Conservation (phyloP, 2,329 filamentous ascomycete genomes). For the Colletotrichum destructivum region DNA sequence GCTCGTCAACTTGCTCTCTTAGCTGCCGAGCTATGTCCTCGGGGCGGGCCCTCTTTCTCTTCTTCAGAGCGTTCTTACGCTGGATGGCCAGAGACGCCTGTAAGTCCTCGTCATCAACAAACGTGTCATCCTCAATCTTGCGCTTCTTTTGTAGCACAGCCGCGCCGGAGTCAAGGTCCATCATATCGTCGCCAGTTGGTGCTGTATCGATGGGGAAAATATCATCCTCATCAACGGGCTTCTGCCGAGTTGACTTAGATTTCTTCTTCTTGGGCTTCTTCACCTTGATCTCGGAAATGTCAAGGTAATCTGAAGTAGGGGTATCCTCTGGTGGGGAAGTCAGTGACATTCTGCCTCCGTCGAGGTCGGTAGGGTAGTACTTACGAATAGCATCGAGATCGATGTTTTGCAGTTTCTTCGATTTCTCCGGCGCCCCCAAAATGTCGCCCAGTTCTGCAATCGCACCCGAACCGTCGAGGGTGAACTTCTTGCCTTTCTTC, state of each 20-base stretch:
- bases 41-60: constrained; percentile 87
- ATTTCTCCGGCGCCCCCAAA: constrained; percentile 66
- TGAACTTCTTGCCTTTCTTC: constrained; percentile 91
- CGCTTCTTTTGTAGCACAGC: constrained; percentile 70
- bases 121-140: constrained; percentile 75
- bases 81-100: constrained; percentile 90
- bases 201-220: constrained; percentile 63
- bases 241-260: constrained; percentile 81
- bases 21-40: constrained; percentile 90
- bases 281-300: constrained; percentile 88
- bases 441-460: constrained; percentile 75
- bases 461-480: constrained; percentile 83
- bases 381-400: constrained; percentile 83
- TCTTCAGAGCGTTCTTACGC: constrained; percentile 87
- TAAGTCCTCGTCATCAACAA: constrained; percentile 93
- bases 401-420: constrained; percentile 78
- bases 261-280: constrained; percentile 98
- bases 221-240: constrained; percentile 75
- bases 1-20: constrained; percentile 72
- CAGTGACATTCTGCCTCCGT: constrained; percentile 47
- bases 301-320: constrained; percentile 88
- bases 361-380: constrained; percentile 42
- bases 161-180: constrained; percentile 82
- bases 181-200: constrained; percentile 64
- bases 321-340: constrained; percentile 68